Evolutionary conservation across 1,284 basidiomycete species (phyloP).

Genomic region (Melanopsichium pennsylvanicum): DNA sequence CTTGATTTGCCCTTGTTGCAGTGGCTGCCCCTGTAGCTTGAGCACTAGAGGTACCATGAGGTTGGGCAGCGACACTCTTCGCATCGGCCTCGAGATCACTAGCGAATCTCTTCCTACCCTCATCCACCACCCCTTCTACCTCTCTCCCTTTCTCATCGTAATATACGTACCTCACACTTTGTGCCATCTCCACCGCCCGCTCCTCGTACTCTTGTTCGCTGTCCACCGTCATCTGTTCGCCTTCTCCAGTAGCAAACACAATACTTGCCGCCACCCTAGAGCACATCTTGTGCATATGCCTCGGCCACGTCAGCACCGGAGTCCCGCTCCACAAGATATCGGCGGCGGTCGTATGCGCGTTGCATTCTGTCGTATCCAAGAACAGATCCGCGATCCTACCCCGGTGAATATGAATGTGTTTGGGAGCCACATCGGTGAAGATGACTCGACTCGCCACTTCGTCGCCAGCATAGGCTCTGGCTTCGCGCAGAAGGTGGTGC

Average conservation of each 20-base stretch:
- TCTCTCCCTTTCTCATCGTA: conserved; percentile 22
- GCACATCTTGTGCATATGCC: conserved; percentile 73
- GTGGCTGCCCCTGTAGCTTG: too few relatives aligned
- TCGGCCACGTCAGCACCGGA: conserved; percentile 73
- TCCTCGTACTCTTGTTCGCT: conserved; percentile 71
- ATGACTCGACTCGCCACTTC: conserved; percentile 71
- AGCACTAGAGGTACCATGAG: conserved; percentile 27
- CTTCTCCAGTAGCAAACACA: conserved; percentile 72
- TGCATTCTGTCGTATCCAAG: conserved; percentile 75
- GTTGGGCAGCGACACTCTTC: conserved; percentile 35
- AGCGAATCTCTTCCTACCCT: conserved; percentile 13
- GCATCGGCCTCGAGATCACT: conserved; percentile 39
- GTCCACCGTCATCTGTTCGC: conserved; percentile 71
- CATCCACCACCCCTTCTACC: conserved; percentile 6
- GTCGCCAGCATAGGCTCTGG: conserved; percentile 70
- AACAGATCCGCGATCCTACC: conserved; percentile 72
- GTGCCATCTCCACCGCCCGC: conserved; percentile 70
- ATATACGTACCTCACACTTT: conserved; percentile 66
- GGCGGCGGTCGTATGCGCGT: conserved; percentile 73
- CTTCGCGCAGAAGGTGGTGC: conserved; percentile 70
- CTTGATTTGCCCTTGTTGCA: too few relatives aligned
- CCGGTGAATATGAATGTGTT: conserved; percentile 72
- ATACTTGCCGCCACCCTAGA: conserved; percentile 73
- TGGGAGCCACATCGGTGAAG: conserved; percentile 72
- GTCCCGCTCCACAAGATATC: conserved; percentile 74